Conservation (phyloP, 2,329 filamentous ascomycete genomes). For the Arachnopeziza araneosa region DNA sequence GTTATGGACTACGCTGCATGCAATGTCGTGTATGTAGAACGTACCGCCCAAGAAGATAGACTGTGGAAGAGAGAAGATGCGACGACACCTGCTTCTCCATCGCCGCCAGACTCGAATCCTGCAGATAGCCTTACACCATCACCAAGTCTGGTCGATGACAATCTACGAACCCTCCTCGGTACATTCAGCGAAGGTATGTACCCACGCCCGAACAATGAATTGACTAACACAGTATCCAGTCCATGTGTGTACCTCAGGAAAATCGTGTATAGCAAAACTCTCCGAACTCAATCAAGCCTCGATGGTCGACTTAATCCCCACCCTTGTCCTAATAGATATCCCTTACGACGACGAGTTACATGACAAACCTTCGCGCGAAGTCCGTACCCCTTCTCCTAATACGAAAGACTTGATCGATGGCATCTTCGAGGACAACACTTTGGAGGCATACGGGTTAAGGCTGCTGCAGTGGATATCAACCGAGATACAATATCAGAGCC, state of each 20-base stretch:
- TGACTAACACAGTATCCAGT: slow-evolving; percentile 35
- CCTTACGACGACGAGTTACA: slow-evolving; percentile 36
- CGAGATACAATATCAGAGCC: slow-evolving; percentile 44
- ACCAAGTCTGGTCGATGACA: slow-evolving; percentile 37
- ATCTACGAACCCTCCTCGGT: slow-evolving; percentile 43
- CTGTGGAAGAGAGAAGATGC: slow-evolving; percentile 31
- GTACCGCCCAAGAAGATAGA: slow-evolving; percentile 33
- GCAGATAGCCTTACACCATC: slow-evolving; percentile 11
- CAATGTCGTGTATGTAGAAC: slow-evolving; percentile 40
- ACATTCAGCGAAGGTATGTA: slow-evolving; percentile 44
- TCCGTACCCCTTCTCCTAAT: slow-evolving; percentile 29
- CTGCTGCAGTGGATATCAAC: slow-evolving; percentile 42
- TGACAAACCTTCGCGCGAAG: slow-evolving; percentile 28
- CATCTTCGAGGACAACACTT: slow-evolving; percentile 28
- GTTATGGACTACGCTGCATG: slow-evolving; percentile 38
- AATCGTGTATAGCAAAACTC: slow-evolving; percentile 46
- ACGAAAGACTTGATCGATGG: slow-evolving; percentile 33
- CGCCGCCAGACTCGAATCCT: slow-evolving; percentile 3
- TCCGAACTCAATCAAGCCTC: slow-evolving; percentile 44
- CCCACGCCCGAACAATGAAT: background rate
- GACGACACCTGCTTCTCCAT: slow-evolving; percentile 4
- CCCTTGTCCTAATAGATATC: slow-evolving; percentile 50
- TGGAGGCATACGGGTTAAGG: slow-evolving; percentile 42
- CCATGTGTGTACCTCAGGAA: slow-evolving; percentile 46
- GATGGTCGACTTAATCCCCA: slow-evolving; percentile 43